Conservation (phyloP, 176 grass and related monocot genomes). For the Bromus sterilis region DNA sequence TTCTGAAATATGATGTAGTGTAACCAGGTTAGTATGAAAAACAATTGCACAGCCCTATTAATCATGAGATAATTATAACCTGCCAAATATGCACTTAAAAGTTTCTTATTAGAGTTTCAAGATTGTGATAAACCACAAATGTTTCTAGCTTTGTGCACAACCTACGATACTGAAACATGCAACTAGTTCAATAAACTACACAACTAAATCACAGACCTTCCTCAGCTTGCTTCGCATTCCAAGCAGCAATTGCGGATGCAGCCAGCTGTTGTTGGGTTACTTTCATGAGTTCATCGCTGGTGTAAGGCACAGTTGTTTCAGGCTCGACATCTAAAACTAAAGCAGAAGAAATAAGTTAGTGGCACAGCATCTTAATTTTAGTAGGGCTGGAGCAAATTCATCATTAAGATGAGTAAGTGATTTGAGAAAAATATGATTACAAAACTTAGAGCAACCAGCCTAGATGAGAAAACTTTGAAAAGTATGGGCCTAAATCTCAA, state of each 20-base stretch:
- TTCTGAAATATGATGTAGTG: slow-evolving; percentile 11
- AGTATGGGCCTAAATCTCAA: not conserved
- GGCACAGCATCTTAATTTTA: not conserved
- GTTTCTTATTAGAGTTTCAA: not conserved
- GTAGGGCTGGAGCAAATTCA: not conserved
- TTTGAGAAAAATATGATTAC: not conserved
- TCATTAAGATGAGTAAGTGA: not conserved
- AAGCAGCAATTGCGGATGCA: slow-evolving; percentile 42
- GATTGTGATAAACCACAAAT: not conserved
- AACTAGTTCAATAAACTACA: not conserved
- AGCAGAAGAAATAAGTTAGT: slow-evolving; percentile 4
- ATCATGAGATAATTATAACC: not conserved
- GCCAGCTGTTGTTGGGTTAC: slow-evolving; percentile 74
- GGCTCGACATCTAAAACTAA: slow-evolving; percentile 73
- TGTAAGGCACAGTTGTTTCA: slow-evolving; percentile 30
- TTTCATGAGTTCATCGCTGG: slow-evolving; percentile 85
- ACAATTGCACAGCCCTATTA: not conserved
- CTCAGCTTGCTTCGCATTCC: slow-evolving; percentile 15
- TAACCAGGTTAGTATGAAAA: not conserved
- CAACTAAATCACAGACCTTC: slow-evolving; percentile 34
- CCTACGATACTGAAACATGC: not conserved
- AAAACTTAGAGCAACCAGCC: not conserved
- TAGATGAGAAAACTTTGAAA: not conserved
- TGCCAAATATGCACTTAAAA: not conserved
- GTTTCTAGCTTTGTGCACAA: not conserved